These are phyloP conservation scores for Pestalotiopsis sp. DNA, from an alignment of 2,329 filamentous ascomycete genomes.

Conservation along the genomic window DNA sequence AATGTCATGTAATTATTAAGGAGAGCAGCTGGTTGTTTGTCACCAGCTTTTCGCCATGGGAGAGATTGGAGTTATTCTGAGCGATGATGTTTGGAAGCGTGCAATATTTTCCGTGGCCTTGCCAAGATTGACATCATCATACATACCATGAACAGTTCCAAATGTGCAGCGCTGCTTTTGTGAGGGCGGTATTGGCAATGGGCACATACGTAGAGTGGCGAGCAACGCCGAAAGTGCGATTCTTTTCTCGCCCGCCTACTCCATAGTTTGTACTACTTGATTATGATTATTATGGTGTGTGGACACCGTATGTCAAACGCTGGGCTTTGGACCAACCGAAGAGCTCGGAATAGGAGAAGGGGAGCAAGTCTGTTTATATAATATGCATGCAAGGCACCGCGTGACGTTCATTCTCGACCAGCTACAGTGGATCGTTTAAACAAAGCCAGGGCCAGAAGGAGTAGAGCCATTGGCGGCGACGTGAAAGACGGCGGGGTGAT, in stretches of 20 bases:
- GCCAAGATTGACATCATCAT: not conserved
- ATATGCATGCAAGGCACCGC: not conserved
- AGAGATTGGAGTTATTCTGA: not conserved
- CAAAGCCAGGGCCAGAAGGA: not conserved
- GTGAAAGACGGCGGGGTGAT: slow-evolving; percentile 11
- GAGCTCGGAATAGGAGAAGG: not conserved
- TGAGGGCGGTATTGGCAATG: too few relatives aligned
- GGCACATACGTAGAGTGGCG: too few relatives aligned
- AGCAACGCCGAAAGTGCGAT: too few relatives aligned
- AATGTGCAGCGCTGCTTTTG: too few relatives aligned
- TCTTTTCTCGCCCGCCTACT: too few relatives aligned
- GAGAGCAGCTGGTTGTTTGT: not conserved
- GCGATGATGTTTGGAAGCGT: not conserved
- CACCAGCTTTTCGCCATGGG: not conserved
- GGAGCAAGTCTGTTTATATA: not conserved
- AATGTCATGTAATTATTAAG: not conserved
- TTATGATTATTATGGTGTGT: not conserved
- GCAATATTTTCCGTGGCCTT: not conserved
- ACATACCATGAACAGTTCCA: not conserved
- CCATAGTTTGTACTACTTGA: too few relatives aligned
- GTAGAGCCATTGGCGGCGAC: not conserved
- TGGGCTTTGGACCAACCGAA: not conserved
- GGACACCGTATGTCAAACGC: not conserved
- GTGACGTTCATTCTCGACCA: not conserved
- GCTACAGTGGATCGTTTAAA: not conserved